Base-by-base conservation (phyloP, 164 flowering plant species). In the Magnolia changhungtana region DNA sequence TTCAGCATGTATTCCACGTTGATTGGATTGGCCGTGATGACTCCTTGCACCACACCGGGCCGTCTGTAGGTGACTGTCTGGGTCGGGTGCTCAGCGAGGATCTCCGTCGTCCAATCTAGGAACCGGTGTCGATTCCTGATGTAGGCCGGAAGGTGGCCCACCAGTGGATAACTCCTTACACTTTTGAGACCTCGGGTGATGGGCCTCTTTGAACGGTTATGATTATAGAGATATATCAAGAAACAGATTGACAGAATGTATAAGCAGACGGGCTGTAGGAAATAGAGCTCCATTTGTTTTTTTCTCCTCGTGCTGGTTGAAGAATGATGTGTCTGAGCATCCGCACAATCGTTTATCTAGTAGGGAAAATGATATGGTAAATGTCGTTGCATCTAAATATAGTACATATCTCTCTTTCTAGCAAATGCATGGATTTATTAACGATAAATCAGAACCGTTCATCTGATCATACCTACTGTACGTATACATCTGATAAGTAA, bases 1-100 rank as follows among this genome's bases (percentile, higher is more conserved):
- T 84, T 87, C 79, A 87, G 86, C 67, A 87, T 79, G 78, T 85
- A 83, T 50, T 87, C 87, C 14, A 87, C 86, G 78, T 77, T 81
- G 8, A 51, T 4, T 0, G 89, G 89, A 70, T 83, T 75, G n/a
- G 88, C 87, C 11, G 86, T 87, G 67, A 85, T 50, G 77, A 87
- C 37, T 7, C 52, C 68, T 7, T 45, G 29, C 50, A 20, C 51
- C 19, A 61, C 51, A 14, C 67, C 51, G 1, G 20, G 69, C 16
- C 24, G 51, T 14, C 55, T 14, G 24, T 16, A 20, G 50, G 52
- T 45, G 68, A 67, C 72, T 2, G 77, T 75, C n/a, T 64, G 51
- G 4, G 71, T 75, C 9, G 63, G 72, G 71, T 19, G 20, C 0
- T 19, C 71, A 10, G 72, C 63, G 5, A 75, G 71, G 61, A 75